phyloP scores from a whole-genome alignment of 225 moss, liverwort and hornwort genomes.

The Rhytidiadelphus loreus region DNA sequence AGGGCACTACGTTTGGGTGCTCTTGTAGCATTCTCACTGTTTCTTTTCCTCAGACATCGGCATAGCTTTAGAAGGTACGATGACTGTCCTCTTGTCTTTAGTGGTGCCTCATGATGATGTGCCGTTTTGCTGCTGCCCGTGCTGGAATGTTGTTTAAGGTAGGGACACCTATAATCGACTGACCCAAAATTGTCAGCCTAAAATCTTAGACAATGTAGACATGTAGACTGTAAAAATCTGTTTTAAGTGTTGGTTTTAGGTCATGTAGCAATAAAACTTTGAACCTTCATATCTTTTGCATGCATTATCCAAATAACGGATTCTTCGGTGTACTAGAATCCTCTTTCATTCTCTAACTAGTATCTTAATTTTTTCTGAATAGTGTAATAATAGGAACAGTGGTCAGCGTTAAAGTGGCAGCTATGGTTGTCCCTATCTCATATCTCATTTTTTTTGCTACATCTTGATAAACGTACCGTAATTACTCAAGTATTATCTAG shows the following conservation, averaged over 20 bases:
- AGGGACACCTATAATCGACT: not conserved
- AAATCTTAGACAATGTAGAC: not conserved
- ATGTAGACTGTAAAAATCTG: not conserved
- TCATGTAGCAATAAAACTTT: not conserved
- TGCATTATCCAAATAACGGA: not conserved
- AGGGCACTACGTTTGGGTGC: constrained; percentile 39
- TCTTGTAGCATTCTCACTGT: constrained; percentile 39
- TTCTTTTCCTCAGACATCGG: constrained; percentile 43
- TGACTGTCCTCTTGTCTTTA: not conserved
- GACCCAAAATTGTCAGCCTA: not conserved
- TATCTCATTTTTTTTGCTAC: not conserved
- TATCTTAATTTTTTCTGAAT: not conserved
- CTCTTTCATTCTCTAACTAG: not conserved
- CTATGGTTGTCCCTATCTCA: not conserved
- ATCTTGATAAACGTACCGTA: not conserved
- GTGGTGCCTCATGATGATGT: not conserved
- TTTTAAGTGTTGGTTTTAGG: not conserved
- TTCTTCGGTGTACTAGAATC: not conserved
- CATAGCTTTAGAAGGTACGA: constrained; percentile 39
- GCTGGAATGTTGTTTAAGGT: not conserved
- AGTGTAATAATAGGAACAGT: not conserved
- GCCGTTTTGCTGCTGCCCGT: not conserved
- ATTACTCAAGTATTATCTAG: not conserved
- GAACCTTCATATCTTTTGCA: not conserved
- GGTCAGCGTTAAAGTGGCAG: not conserved